Evolutionary conservation across 192 early-diverging fungal species (phyloP).

Genomic region (Chytriomyces confervae): DNA sequence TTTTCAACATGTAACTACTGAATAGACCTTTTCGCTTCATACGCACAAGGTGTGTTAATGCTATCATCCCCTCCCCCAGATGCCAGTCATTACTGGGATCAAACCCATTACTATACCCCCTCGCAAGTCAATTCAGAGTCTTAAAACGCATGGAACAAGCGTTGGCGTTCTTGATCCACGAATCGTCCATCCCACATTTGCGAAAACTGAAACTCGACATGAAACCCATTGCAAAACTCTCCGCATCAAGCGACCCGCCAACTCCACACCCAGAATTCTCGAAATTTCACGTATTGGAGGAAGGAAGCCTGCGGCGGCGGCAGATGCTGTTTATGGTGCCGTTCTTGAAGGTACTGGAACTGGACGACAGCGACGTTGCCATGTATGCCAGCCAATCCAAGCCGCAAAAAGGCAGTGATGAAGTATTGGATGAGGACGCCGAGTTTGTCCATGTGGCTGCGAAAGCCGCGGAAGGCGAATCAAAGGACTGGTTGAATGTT

Average conservation of each 20-base stretch:
- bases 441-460: conserved; percentile 3
- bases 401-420: neutral
- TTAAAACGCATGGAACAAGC: conserved; percentile 33
- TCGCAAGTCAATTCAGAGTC: conserved; percentile 27
- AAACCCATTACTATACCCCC: neutral
- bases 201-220: conserved; percentile 23
- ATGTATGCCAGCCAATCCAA: neutral
- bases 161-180: conserved; percentile 3
- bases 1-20: conserved; percentile 25
- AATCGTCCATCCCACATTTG: conserved; percentile 23
- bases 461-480: conserved; percentile 20
- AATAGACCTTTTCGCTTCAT: neutral
- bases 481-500: conserved; percentile 32
- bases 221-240: conserved; percentile 8
- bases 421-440: conserved; percentile 23
- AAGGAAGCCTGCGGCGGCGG: conserved; percentile 21
- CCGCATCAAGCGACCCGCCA: neutral
- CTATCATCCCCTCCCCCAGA: conserved; percentile 4
- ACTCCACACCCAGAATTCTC: conserved; percentile 19
- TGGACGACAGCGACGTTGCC: conserved; percentile 22
- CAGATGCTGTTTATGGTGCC: conserved; percentile 33
- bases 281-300: conserved; percentile 13
- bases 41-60: neutral
- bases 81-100: conserved; percentile 26
- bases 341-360: conserved; percentile 28